These are phyloP conservation scores for Tricholoma flavovirens DNA, from an alignment of 768 basidiomycete genomes.

Conservation along the genomic window DNA sequence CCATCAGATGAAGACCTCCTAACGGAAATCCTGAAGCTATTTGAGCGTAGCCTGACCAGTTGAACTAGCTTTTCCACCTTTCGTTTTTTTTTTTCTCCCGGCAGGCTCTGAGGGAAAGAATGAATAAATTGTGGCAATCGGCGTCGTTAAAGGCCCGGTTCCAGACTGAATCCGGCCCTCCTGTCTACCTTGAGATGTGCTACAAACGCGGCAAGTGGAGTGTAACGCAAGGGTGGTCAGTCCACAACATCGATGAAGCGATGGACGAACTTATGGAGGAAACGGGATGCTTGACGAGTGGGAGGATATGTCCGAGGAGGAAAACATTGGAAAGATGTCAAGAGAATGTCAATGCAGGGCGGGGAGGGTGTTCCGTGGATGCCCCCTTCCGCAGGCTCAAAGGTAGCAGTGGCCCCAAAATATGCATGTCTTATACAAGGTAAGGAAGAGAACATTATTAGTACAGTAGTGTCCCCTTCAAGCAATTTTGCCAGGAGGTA, in stretches of 20 bases:
- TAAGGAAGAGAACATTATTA: too few species aligned
- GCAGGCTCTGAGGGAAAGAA: background rate
- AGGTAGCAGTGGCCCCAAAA: too few species aligned
- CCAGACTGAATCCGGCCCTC: background rate
- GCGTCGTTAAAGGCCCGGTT: background rate
- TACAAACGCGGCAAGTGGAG: background rate
- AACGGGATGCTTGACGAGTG: background rate
- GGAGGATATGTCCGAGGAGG: background rate
- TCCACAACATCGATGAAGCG: background rate
- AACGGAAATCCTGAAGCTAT: background rate
- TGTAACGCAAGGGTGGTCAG: background rate
- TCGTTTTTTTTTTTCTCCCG: background rate
- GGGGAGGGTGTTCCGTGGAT: too few species aligned
- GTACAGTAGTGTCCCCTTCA: too few species aligned
- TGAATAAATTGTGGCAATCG: background rate
- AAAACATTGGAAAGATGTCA: background rate
- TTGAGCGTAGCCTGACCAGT: background rate
- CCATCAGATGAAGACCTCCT: background rate
- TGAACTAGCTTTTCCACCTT: background rate
- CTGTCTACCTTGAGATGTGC: background rate
- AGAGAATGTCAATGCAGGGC: background rate
- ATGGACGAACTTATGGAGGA: background rate
- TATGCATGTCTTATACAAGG: too few species aligned
- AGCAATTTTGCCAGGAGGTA: too few species aligned
- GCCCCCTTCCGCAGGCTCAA: too few species aligned